Base-by-base conservation (phyloP, 768 basidiomycete genomes). In the Mycena filopes region DNA sequence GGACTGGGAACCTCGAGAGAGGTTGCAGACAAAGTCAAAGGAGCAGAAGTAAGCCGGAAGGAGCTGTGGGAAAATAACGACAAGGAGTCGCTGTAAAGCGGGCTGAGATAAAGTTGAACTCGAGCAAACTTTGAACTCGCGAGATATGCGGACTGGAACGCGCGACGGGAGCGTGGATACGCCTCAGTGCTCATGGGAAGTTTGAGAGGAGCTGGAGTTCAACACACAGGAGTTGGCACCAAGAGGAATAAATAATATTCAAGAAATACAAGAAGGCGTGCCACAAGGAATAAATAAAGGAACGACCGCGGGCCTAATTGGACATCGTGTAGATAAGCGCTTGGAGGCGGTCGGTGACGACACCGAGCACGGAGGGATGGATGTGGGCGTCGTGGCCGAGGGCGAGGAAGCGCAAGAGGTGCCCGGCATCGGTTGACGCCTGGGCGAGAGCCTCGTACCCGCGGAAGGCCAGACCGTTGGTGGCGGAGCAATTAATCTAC, bases 331-430 rank as follows among this genome's bases (percentile, higher is more conserved):
- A 3, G 21, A 36, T 36, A 11, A 53, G 11, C 3, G 18, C 20
- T 23, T 53, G 31, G 50, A 53, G 50, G n/a, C 50, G 50, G 20
- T 36, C 50, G 21, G 50, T 33, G 20, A 40, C 50, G n/a, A 15
- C 10, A 16, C 38, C 20, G 31, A 53, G 50, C 3, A 53, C 50
- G 9, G 50, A 53, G 4, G 50, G 50, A 23, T 53, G 50, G 31
- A 53, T 38, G 11, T 15, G 18, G 3, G 50, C 29, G 13, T 36
- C 36, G 33, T 53, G 36, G 3, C 33, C 50, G 23, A 53, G n/a
- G 9, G 31, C 13, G 23, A 53, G 31, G 33, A 53, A 53, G 13
- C 36, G 33, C 3, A 33, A 53, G 8, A 53, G n/a, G 31, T 23
- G 47, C 3, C 26, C 50, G 18, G 31, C 50, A 53, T 36, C 50